A percentile compares a stretch with the other conserved stretches of the same genome.
These are phyloP conservation scores for Penicillium arizonense DNA, from an alignment of 495 filamentous ascomycete genomes.

Conservation along the genomic window DNA sequence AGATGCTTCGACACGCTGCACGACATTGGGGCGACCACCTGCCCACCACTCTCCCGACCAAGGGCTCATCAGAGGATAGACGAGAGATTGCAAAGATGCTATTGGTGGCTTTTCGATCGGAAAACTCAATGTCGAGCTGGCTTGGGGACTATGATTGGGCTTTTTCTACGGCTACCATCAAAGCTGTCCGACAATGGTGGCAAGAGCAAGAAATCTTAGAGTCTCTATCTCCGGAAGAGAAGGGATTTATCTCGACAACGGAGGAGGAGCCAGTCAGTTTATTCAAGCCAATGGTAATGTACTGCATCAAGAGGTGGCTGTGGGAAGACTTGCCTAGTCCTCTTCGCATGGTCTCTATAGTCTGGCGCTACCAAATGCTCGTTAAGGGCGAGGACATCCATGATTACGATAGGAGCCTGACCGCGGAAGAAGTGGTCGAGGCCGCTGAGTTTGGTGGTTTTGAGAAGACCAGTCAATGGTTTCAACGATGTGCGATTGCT, in stretches of 20 bases:
- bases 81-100: neutral
- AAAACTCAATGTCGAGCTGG: neutral
- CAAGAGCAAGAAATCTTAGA: slow-evolving; percentile 6
- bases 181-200: neutral
- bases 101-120: neutral
- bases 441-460: neutral
- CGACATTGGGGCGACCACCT: neutral
- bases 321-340: neutral
- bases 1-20: neutral
- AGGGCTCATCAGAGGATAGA: neutral
- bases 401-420: neutral
- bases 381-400: neutral
- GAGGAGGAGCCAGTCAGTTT: neutral
- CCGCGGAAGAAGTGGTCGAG: neutral
- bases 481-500: neutral
- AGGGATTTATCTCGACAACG: neutral
- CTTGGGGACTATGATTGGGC: too few species aligned
- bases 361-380: neutral
- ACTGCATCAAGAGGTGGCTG: neutral
- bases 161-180: neutral
- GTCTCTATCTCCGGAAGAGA: slow-evolving; percentile 1
- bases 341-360: neutral
- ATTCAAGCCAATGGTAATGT: neutral
- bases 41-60: neutral
- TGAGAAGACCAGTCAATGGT: neutral